Evolutionary conservation across 1,284 basidiomycete genomes (phyloP), one percentile per base, ranked within the genome.

Genomic region (Phellinidium pouzarii): DNA sequence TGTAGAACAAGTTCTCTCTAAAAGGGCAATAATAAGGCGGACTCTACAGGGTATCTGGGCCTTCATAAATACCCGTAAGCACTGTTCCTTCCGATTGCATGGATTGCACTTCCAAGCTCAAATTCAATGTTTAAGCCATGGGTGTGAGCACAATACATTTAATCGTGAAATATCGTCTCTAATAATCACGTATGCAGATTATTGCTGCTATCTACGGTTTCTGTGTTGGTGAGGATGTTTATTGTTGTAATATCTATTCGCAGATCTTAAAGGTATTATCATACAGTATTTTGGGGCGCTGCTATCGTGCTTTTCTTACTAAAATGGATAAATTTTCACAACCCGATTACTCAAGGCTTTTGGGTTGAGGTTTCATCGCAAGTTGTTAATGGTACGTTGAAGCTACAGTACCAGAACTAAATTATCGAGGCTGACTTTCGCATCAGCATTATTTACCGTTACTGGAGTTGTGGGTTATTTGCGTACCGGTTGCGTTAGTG

Each of bases 301-400:
- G 89, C 84, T 3, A 85, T 93, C 58, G 86, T 92, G 0, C 62
- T 92, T 38, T 91, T 91, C 68, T 70, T 91, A 9, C 70, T 68
- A 19, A 82, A 79, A 63, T 74, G 83, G 42, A 87, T 87, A 65
- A 80, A 87, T 62, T 65, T 85, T 5, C 82, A 86, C 62, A 82
- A 87, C 58, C 62, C 68, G 5, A 73, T 79, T 52, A 75, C 70
- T 0, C 84, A 87, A 67, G 78, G 77, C 4, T 84, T 81, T 56
- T 88, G 84, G 84, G 73, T 86, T 40, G 91, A 93, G 67, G 76
- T 91, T 45, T 81, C 78, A 36, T 84, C 80, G 22, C 90, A 94
- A 66, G 74, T 92, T 36, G 80, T 75, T 58, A 91, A 89, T 63
- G 87, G 87, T 77, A 57, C 25, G 69, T 58, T 38, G 23, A 31